Evolutionary conservation across 2,329 filamentous ascomycete species (phyloP), one percentile per base, ranked within the genome.

Genomic region (Penicillium brasilianum): DNA sequence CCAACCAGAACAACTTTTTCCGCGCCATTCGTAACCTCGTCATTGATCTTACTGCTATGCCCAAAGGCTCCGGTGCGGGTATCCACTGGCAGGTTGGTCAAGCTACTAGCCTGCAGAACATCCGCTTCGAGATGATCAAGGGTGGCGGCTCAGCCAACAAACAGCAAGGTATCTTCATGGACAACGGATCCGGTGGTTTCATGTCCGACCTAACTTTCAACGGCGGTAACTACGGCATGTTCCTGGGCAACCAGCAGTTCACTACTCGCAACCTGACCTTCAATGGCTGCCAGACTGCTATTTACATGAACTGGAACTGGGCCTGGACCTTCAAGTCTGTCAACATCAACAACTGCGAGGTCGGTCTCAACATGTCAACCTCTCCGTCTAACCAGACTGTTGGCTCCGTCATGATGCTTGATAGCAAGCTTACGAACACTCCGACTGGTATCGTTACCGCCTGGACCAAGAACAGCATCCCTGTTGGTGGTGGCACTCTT

Each of bases 291-390:
- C 85, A 91, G 72, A 96, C 91, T 1, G 92, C 90, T 63, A 87
- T 96, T 65, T 92, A 86, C 79, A 90, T 95, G 88, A 93, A 93
- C 82, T 96, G 92, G 92, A 91, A 94, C 80, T 96, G 92, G 92
- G 82, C 88, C 18, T 96, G 90, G 89, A 87, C 89, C 48, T 87
- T 95, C 78, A 92, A 94, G 74, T 90, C 86, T 37, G 69, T 96
- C 39, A 84, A 80, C 49, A 91, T 96, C 77, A 88, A 92, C 75
- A 87, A 89, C 74, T 91, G 89, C 73, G 80, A 82, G n/a, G 78
- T 93, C 41, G 92, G 91, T 58, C 81, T 96, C 64, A 90, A 96
- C 77, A 92, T 96, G 87, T 86, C 89, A 56, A 86, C 85, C 67
- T 85, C 87, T 52, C 85, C 82, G 28, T 75, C 81, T 34, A 80